phyloP scores from a whole-genome alignment of 1,284 basidiomycete genomes.

The Tremellales sp. region DNA sequence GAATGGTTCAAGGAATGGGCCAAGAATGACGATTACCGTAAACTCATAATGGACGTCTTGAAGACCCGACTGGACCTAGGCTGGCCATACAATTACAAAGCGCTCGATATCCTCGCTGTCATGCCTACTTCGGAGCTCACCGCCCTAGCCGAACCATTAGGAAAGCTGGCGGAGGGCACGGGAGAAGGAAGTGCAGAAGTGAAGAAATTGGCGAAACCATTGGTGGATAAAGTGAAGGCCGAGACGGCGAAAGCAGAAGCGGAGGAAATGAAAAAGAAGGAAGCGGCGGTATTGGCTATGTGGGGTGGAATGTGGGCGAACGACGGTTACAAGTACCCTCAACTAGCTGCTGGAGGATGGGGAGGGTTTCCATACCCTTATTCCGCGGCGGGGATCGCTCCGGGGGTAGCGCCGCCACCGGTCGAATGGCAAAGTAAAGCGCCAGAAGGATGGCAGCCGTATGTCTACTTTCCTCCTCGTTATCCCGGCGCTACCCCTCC shows the following conservation, averaged over 20 bases:
- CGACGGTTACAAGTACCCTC: conserved; percentile 9
- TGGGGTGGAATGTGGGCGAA: conserved; percentile 39
- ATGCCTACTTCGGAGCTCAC: conserved; percentile 23
- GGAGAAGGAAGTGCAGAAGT: conserved; percentile 24
- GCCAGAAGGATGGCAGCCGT: conserved; percentile 35
- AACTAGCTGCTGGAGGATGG: conserved; percentile 15
- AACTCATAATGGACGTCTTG: conserved; percentile 35
- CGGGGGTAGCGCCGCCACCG: conserved; percentile 18
- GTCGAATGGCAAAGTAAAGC: conserved; percentile 25
- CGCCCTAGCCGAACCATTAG: conserved; percentile 23
- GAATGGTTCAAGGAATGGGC: conserved; percentile 20
- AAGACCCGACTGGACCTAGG: conserved; percentile 31
- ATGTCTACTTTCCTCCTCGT: conserved; percentile 17
- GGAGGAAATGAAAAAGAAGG: conserved; percentile 33
- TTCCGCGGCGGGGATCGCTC: conserved; percentile 5
- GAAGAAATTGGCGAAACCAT: conserved; percentile 29
- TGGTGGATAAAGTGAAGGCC: conserved; percentile 24
- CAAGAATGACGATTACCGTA: conserved; percentile 29
- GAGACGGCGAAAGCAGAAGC: conserved; percentile 16
- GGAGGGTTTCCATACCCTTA: conserved; percentile 31
- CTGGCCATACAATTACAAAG: conserved; percentile 45
- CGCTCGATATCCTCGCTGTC: conserved; percentile 26
- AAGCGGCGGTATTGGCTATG: conserved; percentile 32
- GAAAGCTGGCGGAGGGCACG: conserved; percentile 16
- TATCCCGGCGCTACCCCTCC: too few species aligned